These are phyloP conservation scores for Lasiosphaeria miniovina DNA, from an alignment of 495 filamentous ascomycete species.

Conservation along the genomic window DNA sequence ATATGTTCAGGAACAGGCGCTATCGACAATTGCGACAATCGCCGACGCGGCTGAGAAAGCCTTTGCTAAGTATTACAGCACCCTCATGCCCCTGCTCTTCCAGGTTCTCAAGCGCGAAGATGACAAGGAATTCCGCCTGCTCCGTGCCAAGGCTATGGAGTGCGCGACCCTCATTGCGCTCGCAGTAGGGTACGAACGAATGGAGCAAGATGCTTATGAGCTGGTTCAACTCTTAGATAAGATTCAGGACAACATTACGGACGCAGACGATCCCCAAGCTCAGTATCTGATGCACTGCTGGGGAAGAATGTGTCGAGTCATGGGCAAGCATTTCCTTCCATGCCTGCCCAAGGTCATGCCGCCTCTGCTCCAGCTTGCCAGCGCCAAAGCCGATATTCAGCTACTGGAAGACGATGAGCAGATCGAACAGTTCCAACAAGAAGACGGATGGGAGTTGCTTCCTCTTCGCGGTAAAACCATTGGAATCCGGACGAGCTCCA, in stretches of 20 bases:
- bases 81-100: constrained; percentile 90
- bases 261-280: constrained; percentile 93
- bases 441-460: constrained; percentile 97
- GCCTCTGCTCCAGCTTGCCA: constrained; percentile 83
- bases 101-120: constrained; percentile 83
- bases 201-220: constrained; percentile 80
- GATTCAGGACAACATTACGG: constrained; percentile 83
- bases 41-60: constrained; percentile 95
- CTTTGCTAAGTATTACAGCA: constrained; percentile 94
- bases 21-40: constrained; percentile 98
- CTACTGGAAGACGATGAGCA: constrained; percentile 94
- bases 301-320: constrained; percentile 96
- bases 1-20: constrained; percentile 95
- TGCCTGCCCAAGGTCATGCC: constrained; percentile 93
- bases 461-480: constrained; percentile 96
- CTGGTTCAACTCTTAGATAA: constrained; percentile 81
- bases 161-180: constrained; percentile 96
- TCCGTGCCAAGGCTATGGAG: constrained; percentile 98
- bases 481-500: constrained; percentile 91
- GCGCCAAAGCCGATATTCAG: constrained; percentile 96
- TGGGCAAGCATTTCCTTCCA: constrained; percentile 85
- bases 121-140: constrained; percentile 84
- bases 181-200: constrained; percentile 88
- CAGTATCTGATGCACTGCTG: constrained; percentile 98
- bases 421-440: constrained; percentile 85